phyloP scores from a whole-genome alignment of 2,329 filamentous ascomycete species.

The Fusarium drepaniforme region DNA sequence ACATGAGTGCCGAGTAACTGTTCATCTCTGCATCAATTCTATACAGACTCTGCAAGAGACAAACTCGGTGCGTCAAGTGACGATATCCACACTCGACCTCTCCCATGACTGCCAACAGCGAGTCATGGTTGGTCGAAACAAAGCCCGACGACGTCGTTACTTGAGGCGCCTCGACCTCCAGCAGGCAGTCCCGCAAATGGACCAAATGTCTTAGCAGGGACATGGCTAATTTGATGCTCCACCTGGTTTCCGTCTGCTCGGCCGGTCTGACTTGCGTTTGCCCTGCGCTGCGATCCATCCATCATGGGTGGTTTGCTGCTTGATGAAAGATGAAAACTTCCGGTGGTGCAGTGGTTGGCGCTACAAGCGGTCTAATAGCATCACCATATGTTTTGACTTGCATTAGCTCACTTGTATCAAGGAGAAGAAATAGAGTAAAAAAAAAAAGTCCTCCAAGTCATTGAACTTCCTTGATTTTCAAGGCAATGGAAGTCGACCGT shows the following conservation, averaged over 20 bases:
- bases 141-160: slow-evolving; percentile 22
- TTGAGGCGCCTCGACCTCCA: slow-evolving; percentile 7
- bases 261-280: slow-evolving; percentile 9
- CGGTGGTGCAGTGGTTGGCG: background rate
- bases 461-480: slow-evolving; percentile 40
- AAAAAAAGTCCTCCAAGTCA: slow-evolving; percentile 24
- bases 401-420: slow-evolving; percentile 4
- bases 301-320: background rate
- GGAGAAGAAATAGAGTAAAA: background rate
- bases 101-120: slow-evolving; percentile 21
- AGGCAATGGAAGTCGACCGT: slow-evolving; percentile 29
- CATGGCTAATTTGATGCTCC: slow-evolving; percentile 38
- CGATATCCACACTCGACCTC: slow-evolving; percentile 4
- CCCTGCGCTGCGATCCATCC: background rate
- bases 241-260: slow-evolving; percentile 22
- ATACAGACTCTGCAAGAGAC: background rate
- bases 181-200: slow-evolving; percentile 23
- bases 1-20: background rate
- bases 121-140: slow-evolving; percentile 27
- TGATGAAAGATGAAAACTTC: background rate
- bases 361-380: background rate
- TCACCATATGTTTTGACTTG: background rate
- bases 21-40: background rate
- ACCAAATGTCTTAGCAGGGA: slow-evolving; percentile 28
- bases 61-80: background rate